Evolutionary conservation across 2,329 filamentous ascomycete genomes (phyloP), one percentile per base, ranked within the genome.

Genomic region (Fusarium mangiferae): DNA sequence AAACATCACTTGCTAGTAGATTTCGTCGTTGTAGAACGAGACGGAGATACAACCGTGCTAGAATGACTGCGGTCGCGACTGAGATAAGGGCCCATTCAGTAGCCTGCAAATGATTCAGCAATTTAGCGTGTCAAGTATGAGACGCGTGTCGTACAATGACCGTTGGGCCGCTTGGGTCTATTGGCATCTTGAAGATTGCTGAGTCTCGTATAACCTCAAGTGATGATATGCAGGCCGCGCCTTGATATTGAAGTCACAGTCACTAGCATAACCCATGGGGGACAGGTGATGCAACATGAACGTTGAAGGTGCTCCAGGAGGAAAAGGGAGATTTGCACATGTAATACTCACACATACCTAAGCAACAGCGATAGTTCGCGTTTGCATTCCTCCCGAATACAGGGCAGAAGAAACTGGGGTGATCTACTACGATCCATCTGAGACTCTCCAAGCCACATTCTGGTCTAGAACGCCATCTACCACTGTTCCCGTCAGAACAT

Each of bases 21-120:
- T n/a, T 51, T 4, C 70, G 51, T 7, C 33, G 36, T 22, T 74
- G 70, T 3, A 74, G 17, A 1, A 52, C 8, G 2, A 74, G 22
- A 2, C 72, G 52, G 1, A 74, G 30, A 24, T 65, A 68, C 10
- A 74, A 12, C 1, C 70, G 59, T 13, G 70, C 72, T 22, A 60
- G 6, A 8, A 74, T 74, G 17, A 58, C 38, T 4, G 4, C 42
- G 2, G 72, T 39, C 3, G 62, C 59, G 26, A 74, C 24, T 1
- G 35, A 45, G 12, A 70, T 35, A 6, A 73, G 45, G 14, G 44
- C n/a, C 65, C 69, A 73, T 44, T 65, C 26, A 2, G 44, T 41
- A 42, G 60, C 60, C 70, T 73, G 18, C 7, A 2, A 13, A 8
- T 4, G 15, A 15, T 6, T 4, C 10, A 46, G 52, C 8, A 39